Base-by-base conservation (phyloP, 2,329 filamentous ascomycete species). In the Neospermospora avenae region DNA sequence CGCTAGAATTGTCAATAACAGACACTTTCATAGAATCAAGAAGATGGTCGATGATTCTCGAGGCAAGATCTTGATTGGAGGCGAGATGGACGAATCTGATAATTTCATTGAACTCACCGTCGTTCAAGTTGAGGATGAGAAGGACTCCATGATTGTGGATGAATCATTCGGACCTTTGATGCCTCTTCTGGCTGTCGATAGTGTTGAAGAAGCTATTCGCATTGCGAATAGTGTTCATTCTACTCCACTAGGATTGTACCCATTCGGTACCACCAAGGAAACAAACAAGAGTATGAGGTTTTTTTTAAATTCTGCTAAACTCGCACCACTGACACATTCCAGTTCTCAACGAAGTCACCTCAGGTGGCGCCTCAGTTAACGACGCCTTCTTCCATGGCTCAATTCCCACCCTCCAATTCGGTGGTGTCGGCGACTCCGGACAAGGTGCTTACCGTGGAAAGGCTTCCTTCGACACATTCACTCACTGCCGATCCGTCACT, bases 151-250 rank as follows among this genome's bases (percentile, higher is more conserved):
- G 75, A 83, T 97, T 71, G 77, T 78, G 24, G 85, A 96, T 64
- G 95, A 99, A 77, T 91, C 87, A 45, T 99, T 99, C 72, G 95
- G 93, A 6, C 95, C 95, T n/a, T 81, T 96, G 61, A 91, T 96
- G 67, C 87, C 90, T 64, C 85, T 98, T 64, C 77, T 96, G 57
- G 83, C 91, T 0, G 88, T 91, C 58, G 83, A 91, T 65, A 82
- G 85, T 68, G 80, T 97, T n/a, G 90, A 96, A 66, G 85, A 96
- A 70, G 93, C 93, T 53, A 92, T 98, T 73, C 81, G 81, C 41
- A 84, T 92, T 65, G 91, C 91, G 63, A 93, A 96, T 74, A 78
- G 83, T 57, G 84, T 97, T 52, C 87, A 96, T 74, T 82, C 86
- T 55, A 97, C 93, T 0, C 93, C 95, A 0, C 80, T 99, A 42